These are phyloP conservation scores for Linnemannia zychae DNA, from an alignment of 192 early-diverging fungal genomes.

Conservation along the genomic window DNA sequence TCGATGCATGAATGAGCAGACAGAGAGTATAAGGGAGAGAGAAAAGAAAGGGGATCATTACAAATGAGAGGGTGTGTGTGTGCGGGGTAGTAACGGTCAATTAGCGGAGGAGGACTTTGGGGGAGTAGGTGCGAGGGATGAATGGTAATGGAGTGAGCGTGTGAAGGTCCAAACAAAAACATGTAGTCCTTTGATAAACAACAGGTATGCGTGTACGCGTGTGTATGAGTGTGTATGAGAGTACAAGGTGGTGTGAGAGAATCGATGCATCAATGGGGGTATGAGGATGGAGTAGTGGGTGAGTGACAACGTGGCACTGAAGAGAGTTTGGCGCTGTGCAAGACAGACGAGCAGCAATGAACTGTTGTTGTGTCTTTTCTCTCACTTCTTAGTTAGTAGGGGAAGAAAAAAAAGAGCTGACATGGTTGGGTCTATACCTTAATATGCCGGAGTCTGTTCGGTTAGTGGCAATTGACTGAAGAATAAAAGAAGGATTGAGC, in stretches of 20 bases:
- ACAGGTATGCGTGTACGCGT: too few species aligned
- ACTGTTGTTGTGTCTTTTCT: neutral
- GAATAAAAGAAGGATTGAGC: neutral
- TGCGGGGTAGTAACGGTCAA: neutral
- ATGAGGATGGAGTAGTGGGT: neutral
- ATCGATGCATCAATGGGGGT: neutral
- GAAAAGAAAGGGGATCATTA: neutral
- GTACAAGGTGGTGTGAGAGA: neutral
- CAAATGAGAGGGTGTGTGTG: neutral
- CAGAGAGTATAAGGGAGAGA: neutral
- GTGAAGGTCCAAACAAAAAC: neutral
- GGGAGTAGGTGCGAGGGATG: neutral
- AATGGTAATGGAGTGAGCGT: neutral
- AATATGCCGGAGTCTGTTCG: neutral
- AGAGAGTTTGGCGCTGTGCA: slow-evolving; percentile 1
- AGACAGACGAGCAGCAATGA: neutral
- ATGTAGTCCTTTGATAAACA: neutral
- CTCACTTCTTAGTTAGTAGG: neutral
- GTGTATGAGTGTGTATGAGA: neutral
- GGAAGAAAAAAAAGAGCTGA: neutral
- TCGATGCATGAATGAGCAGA: neutral
- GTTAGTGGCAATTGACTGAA: neutral
- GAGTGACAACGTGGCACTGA: slow-evolving; percentile 1
- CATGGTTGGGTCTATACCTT: neutral
- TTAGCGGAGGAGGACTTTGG: neutral